Conservation (phyloP, 2,329 filamentous ascomycete genomes). For the Fusarium sp. region DNA sequence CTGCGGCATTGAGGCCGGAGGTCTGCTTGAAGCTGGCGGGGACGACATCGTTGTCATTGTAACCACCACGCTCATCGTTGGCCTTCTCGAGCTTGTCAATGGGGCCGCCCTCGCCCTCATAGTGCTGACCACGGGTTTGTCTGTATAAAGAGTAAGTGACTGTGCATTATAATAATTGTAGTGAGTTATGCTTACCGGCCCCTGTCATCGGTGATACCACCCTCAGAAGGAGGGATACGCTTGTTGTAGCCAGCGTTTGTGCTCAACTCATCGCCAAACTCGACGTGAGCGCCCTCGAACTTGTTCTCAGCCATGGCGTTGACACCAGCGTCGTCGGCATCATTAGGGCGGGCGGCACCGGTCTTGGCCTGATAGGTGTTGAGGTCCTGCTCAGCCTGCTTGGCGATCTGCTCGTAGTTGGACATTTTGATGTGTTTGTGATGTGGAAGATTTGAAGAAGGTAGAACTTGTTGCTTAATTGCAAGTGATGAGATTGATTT, state of each 20-base stretch:
- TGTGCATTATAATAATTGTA: not conserved
- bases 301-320: slow-evolving; percentile 57
- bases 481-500: not conserved
- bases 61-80: slow-evolving; percentile 50
- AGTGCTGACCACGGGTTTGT: slow-evolving; percentile 59
- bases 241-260: slow-evolving; percentile 61
- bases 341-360: slow-evolving; percentile 55
- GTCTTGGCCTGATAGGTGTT: slow-evolving; percentile 64
- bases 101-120: slow-evolving; percentile 59
- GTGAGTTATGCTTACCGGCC: slow-evolving; percentile 55
- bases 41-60: slow-evolving; percentile 55
- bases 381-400: slow-evolving; percentile 61
- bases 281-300: slow-evolving; percentile 51
- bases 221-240: slow-evolving; percentile 60
- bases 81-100: slow-evolving; percentile 53
- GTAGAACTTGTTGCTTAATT: not conserved
- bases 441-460: not conserved
- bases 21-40: slow-evolving; percentile 41
- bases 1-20: slow-evolving; percentile 40
- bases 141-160: slow-evolving; percentile 47
- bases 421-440: slow-evolving; percentile 38
- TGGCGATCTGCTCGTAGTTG: slow-evolving; percentile 58
- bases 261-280: slow-evolving; percentile 59
- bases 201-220: slow-evolving; percentile 58
- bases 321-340: slow-evolving; percentile 58